A percentile compares a stretch with the other conserved stretches of the same genome.
Evolutionary conservation across 228 moss, liverwort and hornwort genomes (phyloP).

Genomic region (Sphagnum magellanicum): DNA sequence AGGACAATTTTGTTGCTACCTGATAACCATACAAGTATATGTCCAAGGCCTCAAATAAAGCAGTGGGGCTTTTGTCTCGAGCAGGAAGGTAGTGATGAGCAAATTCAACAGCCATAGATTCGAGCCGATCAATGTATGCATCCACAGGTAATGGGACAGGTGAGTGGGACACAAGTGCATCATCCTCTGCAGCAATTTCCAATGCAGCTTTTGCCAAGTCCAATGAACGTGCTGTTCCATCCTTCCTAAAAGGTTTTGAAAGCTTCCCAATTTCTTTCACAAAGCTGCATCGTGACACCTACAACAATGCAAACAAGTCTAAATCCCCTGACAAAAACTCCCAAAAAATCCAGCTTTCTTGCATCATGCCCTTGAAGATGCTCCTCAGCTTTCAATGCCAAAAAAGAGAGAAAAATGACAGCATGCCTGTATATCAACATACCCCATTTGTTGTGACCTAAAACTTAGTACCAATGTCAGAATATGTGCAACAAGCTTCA

Average conservation of each 20-base stretch:
- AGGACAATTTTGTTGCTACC: constrained; percentile 23
- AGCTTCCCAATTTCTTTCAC: constrained; percentile 63
- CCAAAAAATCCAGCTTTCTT: too few species aligned
- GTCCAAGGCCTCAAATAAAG: constrained; percentile 65
- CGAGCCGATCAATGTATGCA: constrained; percentile 75
- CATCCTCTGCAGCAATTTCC: constrained; percentile 95
- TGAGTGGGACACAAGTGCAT: constrained; percentile 90
- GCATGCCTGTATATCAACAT: not conserved
- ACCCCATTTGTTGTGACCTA: not conserved
- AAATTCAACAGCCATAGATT: constrained; percentile 86
- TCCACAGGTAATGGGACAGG: constrained; percentile 93
- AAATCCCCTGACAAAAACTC: not conserved
- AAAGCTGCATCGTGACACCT: constrained; percentile 72
- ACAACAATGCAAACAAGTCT: constrained; percentile 1
- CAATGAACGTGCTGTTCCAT: constrained; percentile 16
- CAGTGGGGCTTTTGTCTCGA: constrained; percentile 20
- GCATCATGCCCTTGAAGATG: not conserved
- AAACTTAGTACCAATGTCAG: not conserved
- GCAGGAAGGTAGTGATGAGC: constrained; percentile 80
- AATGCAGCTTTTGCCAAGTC: constrained; percentile 80
- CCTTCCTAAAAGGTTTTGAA: constrained; percentile 12
- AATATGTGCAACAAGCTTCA: not conserved
- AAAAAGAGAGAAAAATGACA: not conserved
- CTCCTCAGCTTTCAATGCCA: not conserved
- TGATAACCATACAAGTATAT: constrained; percentile 80